phyloP scores from a whole-genome alignment of 1,284 basidiomycete genomes.

The Thelephora terrestris region DNA sequence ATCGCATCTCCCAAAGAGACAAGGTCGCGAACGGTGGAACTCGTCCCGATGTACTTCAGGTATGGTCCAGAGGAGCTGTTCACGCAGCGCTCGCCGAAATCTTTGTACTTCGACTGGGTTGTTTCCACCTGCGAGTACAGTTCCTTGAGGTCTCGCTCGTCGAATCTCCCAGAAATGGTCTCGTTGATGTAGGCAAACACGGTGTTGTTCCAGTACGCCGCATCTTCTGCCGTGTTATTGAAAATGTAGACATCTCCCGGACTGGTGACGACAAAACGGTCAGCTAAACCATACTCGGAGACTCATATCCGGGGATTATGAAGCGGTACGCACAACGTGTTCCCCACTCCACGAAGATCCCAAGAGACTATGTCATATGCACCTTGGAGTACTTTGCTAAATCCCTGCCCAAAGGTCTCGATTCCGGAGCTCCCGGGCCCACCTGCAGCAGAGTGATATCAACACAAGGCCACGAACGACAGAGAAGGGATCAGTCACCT shows the following conservation, averaged over 20 bases:
- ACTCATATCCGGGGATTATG: background rate
- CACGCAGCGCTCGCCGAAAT: background rate
- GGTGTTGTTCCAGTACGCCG: slow-evolving; percentile 7
- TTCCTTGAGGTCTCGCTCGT: slow-evolving; percentile 2
- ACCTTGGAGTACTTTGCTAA: background rate
- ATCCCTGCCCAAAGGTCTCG: too few relatives aligned
- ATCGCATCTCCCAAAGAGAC: too few relatives aligned
- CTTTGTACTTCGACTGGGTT: slow-evolving; percentile 6
- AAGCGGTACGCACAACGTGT: slow-evolving; percentile 5
- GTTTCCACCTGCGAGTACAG: too few relatives aligned
- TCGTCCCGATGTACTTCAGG: slow-evolving; percentile 11
- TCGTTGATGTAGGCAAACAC: too few relatives aligned
- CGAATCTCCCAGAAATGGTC: slow-evolving; percentile 6
- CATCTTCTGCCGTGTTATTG: slow-evolving; percentile 3
- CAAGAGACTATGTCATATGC: slow-evolving; percentile 8
- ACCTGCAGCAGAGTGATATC: too few relatives aligned
- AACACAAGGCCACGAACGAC: too few relatives aligned
- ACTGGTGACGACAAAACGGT: slow-evolving; percentile 3
- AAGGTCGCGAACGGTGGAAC: slow-evolving; percentile 8
- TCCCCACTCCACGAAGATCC: slow-evolving; percentile 10
- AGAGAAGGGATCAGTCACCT: slow-evolving; percentile 3
- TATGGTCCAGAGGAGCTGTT: slow-evolving; percentile 1
- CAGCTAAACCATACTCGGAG: slow-evolving; percentile 1
- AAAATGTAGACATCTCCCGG: slow-evolving; percentile 8
- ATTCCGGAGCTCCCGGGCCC: too few relatives aligned